Base-by-base conservation (phyloP, 2,329 filamentous ascomycete species). In the Lecanosticta acicola region DNA sequence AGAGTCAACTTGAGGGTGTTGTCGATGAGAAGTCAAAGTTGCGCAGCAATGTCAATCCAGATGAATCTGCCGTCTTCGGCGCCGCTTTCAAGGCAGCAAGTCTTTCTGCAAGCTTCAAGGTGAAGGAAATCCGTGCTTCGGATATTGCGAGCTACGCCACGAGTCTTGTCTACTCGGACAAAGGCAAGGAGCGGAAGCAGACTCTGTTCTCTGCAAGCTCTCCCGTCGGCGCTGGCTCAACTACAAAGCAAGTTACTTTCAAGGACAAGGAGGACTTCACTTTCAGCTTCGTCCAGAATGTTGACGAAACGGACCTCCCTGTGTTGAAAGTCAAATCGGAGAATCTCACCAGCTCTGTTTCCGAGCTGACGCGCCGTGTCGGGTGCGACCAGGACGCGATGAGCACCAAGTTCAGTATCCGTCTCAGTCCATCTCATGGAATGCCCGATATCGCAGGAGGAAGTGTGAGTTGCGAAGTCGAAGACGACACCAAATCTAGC, bases 1-100 rank as follows among this genome's bases (percentile, higher is more conserved):
- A 97, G 67, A 91, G 84, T 68, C 78, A 85, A 59, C 80, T 98
- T 13, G 89, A 96, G 69, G 79, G 81, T 51, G 68, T 86, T 35
- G 78, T 83, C 41, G 85, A 87, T 32, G 79, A 77, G 14, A 69
- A 81, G 5, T 81, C 85, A 41, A 96, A 94, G 73, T 76, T 98
- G 49, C 84, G 89, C 54, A 85, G 84, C 62, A 98, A 94, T 59
- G 93, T 98, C 63, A 98, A 98, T 71, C 86, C 91, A 9, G 93
- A 98, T 61, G 93, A 98, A 70, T 85, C 93, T 18, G 93, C 93
- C 41, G 93, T 94, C 8, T 94, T 97, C 66, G 93, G 93, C 59
- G 91, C 93, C 45, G 90, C 85, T 20, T 97, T 98, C 76, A 87
- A 90, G 63, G 93, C 87, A 41, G 93, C 93, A 42, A 82, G 87